Evolutionary conservation across 2,329 filamentous ascomycete species (phyloP).

Genomic region (Fonsecaea multimorphosa): DNA sequence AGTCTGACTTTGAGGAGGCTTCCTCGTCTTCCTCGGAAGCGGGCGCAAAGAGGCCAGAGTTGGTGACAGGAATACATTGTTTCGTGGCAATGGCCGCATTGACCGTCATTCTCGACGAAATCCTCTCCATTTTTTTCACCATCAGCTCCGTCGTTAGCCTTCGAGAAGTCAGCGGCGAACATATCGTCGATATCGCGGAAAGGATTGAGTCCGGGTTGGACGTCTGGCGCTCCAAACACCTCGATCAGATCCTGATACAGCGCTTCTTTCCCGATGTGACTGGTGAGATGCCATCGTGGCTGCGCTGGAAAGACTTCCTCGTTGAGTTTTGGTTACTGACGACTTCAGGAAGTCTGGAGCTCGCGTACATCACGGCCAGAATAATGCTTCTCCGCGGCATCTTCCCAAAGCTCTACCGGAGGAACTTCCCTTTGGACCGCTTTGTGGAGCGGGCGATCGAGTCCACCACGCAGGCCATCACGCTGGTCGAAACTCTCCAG

Average conservation of each 20-base stretch:
- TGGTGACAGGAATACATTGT: slow-evolving; percentile 27
- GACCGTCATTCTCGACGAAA: slow-evolving; percentile 26
- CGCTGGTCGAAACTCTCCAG: slow-evolving; percentile 26
- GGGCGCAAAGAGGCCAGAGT: slow-evolving; percentile 14
- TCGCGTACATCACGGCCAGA: slow-evolving; percentile 26
- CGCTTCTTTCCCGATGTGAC: slow-evolving; percentile 30
- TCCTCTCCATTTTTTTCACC: slow-evolving; percentile 28
- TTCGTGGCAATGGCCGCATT: slow-evolving; percentile 28
- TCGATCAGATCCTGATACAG: slow-evolving; percentile 25
- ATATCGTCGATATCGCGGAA: slow-evolving; percentile 22
- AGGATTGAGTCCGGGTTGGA: slow-evolving; percentile 23
- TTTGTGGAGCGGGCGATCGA: slow-evolving; percentile 20
- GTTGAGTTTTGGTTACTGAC: not conserved
- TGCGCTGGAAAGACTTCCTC: no score
- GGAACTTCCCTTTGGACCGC: slow-evolving; percentile 18
- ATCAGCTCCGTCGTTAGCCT: slow-evolving; percentile 25
- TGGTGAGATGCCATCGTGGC: slow-evolving; percentile 21
- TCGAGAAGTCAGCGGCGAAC: slow-evolving; percentile 21
- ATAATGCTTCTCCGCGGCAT: slow-evolving; percentile 31
- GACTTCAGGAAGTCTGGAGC: slow-evolving; percentile 23
- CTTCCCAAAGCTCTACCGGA: slow-evolving; percentile 28
- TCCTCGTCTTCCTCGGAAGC: not conserved
- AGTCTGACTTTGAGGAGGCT: slow-evolving; percentile 23
- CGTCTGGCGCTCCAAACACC: slow-evolving; percentile 21
- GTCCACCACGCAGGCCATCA: slow-evolving; percentile 18